Conservation (phyloP, 495 filamentous ascomycete genomes). For the Tuber umbilicatum region DNA sequence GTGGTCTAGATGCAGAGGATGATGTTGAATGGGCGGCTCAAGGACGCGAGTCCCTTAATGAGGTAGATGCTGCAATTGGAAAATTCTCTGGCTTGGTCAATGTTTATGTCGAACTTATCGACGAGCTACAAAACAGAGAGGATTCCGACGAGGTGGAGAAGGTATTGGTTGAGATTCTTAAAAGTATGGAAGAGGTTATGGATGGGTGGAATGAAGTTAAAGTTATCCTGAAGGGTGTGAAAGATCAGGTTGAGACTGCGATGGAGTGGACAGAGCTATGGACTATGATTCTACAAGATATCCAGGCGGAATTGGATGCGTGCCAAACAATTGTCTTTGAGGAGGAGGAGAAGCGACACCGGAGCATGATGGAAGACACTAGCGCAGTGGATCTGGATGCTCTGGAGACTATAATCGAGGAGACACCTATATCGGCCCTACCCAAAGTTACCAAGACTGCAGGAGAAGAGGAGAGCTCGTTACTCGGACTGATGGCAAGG, state of each 20-base stretch:
- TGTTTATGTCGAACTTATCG: slow-evolving; percentile 84
- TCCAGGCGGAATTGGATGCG: slow-evolving; percentile 80
- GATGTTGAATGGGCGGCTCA: slow-evolving; percentile 97
- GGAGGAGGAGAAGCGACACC: slow-evolving; percentile 90
- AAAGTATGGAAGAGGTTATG: slow-evolving; percentile 79
- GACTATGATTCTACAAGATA: slow-evolving; percentile 87
- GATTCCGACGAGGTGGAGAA: slow-evolving; percentile 66
- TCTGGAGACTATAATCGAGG: slow-evolving; percentile 89
- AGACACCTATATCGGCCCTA: slow-evolving; percentile 57
- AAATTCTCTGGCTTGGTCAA: slow-evolving; percentile 80
- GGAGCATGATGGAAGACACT: slow-evolving; percentile 56
- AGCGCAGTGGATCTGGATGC: slow-evolving; percentile 76
- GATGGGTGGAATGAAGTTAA: slow-evolving; percentile 79
- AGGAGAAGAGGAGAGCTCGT: slow-evolving; percentile 52
- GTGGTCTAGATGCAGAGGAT: slow-evolving; percentile 81
- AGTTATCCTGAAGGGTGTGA: slow-evolving; percentile 64
- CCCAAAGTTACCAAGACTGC: slow-evolving; percentile 41
- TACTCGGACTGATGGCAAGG: slow-evolving; percentile 81
- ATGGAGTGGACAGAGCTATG: slow-evolving; percentile 99
- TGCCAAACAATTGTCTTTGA: slow-evolving; percentile 80
- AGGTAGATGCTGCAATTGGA: slow-evolving; percentile 77
- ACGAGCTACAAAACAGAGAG: slow-evolving; percentile 70
- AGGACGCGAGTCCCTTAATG: slow-evolving; percentile 70
- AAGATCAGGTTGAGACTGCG: slow-evolving; percentile 85
- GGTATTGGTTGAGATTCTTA: slow-evolving; percentile 63